These are phyloP conservation scores for Rhododendron ovatum DNA, from an alignment of 148 eudicot genomes.

Conservation along the genomic window DNA sequence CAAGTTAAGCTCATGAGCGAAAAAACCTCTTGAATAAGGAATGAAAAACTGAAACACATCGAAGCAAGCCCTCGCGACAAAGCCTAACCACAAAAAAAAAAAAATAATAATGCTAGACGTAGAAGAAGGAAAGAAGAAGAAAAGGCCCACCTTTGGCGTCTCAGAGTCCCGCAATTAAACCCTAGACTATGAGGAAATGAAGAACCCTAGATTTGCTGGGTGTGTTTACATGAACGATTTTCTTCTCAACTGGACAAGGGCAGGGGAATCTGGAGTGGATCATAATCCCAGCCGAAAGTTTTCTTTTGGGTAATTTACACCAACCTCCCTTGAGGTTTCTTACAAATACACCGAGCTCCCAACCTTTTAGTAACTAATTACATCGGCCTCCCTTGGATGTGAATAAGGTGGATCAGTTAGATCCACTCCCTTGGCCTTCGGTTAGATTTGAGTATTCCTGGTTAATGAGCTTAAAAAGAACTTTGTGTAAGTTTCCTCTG, in stretches of 20 bases:
- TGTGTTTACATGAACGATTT: not conserved
- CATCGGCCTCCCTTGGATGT: too few species aligned
- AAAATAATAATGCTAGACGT: too few species aligned
- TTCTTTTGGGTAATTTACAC: too few species aligned
- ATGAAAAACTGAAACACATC: not conserved
- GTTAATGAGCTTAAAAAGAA: too few species aligned
- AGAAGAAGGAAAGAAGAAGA: not conserved
- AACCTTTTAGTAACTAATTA: too few species aligned
- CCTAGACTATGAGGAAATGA: not conserved
- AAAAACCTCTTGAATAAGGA: not conserved
- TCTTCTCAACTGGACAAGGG: not conserved
- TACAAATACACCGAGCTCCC: too few species aligned
- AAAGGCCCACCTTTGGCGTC: not conserved
- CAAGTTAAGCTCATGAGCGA: not conserved
- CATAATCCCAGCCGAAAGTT: not conserved
- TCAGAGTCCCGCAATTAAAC: not conserved
- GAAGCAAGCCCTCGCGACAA: too few species aligned
- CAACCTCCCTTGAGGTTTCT: too few species aligned
- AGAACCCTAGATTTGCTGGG: not conserved
- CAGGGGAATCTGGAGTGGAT: not conserved
- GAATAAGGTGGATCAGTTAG: too few species aligned
- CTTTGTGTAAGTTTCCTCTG: too few species aligned
- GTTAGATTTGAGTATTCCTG: too few species aligned
- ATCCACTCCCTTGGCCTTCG: too few species aligned
- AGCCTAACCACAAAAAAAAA: not conserved